Conservation (phyloP, 2,329 filamentous ascomycete species). For the Emericellopsis cladophorae region DNA sequence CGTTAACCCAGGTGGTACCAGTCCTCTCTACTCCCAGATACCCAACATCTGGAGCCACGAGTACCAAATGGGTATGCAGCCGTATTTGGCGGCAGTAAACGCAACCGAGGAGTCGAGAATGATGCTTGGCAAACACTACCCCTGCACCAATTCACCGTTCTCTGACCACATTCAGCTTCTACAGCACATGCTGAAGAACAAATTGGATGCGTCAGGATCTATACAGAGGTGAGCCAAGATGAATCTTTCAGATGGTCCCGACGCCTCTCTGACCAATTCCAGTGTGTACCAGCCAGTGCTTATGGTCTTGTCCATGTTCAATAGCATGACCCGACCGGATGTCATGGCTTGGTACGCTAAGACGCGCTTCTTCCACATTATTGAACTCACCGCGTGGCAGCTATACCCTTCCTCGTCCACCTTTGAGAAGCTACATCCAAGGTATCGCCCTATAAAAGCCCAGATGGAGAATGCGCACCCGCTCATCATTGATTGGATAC, state of each 20-base stretch:
- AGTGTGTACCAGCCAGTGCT: conserved; percentile 12
- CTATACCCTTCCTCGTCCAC: conserved; percentile 13
- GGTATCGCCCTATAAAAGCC: conserved; percentile 13
- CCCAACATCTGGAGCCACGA: conserved; percentile 16
- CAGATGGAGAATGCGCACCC: conserved; percentile 13
- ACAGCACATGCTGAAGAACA: conserved; percentile 11
- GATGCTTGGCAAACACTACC: conserved; percentile 11
- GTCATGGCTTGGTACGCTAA: conserved; percentile 26
- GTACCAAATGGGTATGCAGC: conserved; percentile 16
- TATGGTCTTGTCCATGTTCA: conserved; percentile 19
- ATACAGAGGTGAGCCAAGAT: neutral
- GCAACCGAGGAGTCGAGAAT: conserved; percentile 9
- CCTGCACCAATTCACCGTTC: conserved; percentile 15
- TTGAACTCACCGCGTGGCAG: conserved; percentile 19
- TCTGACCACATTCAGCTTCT: conserved; percentile 16
- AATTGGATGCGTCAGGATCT: conserved; percentile 8
- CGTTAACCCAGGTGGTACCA: neutral
- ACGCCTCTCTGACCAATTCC: neutral
- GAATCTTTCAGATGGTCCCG: neutral
- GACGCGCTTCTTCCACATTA: conserved; percentile 18
- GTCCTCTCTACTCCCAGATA: conserved; percentile 10
- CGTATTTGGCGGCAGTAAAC: conserved; percentile 11
- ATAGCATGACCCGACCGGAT: conserved; percentile 19
- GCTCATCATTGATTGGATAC: conserved; percentile 16
- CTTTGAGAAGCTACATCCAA: conserved; percentile 12